Evolutionary conservation across 805 yeast species (phyloP).

Genomic region (Osmozyma mogii): DNA sequence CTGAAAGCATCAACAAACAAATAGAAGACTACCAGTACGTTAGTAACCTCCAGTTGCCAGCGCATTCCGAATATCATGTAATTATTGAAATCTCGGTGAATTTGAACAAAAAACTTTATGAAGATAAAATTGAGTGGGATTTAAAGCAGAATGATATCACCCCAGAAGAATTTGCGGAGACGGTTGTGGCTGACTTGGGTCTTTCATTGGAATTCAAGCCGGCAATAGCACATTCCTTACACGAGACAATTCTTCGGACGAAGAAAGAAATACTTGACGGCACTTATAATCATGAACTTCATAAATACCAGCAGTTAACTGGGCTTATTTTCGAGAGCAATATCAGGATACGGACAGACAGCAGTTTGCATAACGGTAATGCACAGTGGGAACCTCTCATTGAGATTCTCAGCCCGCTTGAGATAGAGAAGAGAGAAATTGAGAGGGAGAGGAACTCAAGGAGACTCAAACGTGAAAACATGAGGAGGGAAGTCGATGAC

Average conservation of each 20-base stretch:
- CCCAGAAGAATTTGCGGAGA: slow-evolving; percentile 79
- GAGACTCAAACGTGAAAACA: slow-evolving; percentile 86
- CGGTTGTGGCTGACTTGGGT: slow-evolving; percentile 80
- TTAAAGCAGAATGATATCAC: slow-evolving; percentile 45
- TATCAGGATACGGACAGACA: slow-evolving; percentile 41
- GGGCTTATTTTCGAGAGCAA: slow-evolving; percentile 38
- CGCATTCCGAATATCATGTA: slow-evolving; percentile 53
- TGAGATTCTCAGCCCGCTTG: slow-evolving; percentile 82
- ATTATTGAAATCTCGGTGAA: slow-evolving; percentile 76
- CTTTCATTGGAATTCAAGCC: slow-evolving; percentile 78
- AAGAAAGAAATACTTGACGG: slow-evolving; percentile 77
- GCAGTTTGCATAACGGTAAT: slow-evolving; percentile 69
- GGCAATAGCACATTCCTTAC: slow-evolving; percentile 79
- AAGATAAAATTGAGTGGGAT: slow-evolving; percentile 95
- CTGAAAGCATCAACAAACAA: slow-evolving; percentile 69
- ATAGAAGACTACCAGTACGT: slow-evolving; percentile 65
- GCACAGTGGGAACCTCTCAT: slow-evolving; percentile 83
- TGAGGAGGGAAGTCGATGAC: slow-evolving; percentile 50
- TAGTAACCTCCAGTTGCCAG: slow-evolving; percentile 58
- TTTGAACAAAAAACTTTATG: slow-evolving; percentile 74
- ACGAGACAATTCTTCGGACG: slow-evolving; percentile 68
- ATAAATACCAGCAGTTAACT: slow-evolving; percentile 33
- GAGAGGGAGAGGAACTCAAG: slow-evolving; percentile 90
- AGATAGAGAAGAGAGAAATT: slow-evolving; percentile 88
- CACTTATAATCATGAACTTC: slow-evolving; percentile 32